Evolutionary conservation across 164 flowering plant genomes (phyloP).

Genomic region (Malania oleifera): DNA sequence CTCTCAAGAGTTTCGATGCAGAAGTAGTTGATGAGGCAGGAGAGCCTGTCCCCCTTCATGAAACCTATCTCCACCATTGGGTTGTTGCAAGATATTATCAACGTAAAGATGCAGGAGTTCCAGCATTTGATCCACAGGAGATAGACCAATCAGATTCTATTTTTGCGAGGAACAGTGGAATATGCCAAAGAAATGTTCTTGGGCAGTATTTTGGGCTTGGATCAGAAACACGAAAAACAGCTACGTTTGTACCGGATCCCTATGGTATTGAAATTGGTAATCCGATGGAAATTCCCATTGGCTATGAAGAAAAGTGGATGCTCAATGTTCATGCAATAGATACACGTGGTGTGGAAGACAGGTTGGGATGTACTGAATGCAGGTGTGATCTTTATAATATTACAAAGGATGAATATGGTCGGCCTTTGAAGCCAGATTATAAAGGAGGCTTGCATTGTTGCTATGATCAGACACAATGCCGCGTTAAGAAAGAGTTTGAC

Average conservation of each 20-base stretch:
- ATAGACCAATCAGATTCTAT: conserved; percentile 20
- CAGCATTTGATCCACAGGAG: not conserved
- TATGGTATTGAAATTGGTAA: conserved; percentile 83
- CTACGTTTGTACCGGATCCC: conserved; percentile 67
- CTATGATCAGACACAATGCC: conserved; percentile 63
- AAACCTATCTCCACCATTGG: conserved; percentile 97
- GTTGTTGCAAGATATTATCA: conserved; percentile 47
- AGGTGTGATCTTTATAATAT: conserved; percentile 76
- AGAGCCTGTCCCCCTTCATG: conserved; percentile 73
- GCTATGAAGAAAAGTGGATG: conserved; percentile 75
- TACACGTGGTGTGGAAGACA: conserved; percentile 74
- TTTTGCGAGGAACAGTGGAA: conserved; percentile 44
- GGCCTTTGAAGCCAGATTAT: conserved; percentile 44
- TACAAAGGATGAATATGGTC: conserved; percentile 45
- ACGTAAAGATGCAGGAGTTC: conserved; percentile 17
- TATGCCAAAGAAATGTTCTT: conserved; percentile 40
- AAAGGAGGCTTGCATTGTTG: conserved; percentile 76
- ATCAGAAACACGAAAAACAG: conserved; percentile 71
- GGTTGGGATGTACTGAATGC: conserved; percentile 83
- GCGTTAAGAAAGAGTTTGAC: conserved; percentile 38
- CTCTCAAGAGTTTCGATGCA: conserved; percentile 66
- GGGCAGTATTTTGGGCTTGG: conserved; percentile 78
- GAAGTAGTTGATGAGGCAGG: conserved; percentile 86
- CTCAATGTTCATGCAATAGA: conserved; percentile 90
- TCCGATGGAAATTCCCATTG: conserved; percentile 52